Conservation (phyloP, 163 green algal species). For the Scenedesmus sp. region DNA sequence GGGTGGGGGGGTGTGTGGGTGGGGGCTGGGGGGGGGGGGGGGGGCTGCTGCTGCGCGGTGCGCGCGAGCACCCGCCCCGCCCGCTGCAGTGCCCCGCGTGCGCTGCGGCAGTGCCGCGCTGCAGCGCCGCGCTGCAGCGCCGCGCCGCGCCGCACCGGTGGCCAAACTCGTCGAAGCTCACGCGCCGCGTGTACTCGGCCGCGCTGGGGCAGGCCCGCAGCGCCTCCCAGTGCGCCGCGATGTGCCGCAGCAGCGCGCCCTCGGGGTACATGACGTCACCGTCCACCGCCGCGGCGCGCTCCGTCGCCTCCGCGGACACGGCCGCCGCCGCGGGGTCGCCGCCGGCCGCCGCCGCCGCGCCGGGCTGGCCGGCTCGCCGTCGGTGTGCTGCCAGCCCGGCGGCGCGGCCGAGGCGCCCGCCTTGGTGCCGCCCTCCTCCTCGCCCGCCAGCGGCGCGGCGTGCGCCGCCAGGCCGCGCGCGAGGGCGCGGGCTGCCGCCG, state of each 20-base stretch:
- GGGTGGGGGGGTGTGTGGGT: background rate
- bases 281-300: background rate
- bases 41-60: background rate
- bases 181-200: slow-evolving; percentile 24
- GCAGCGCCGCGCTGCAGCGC: too few species aligned
- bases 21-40: background rate
- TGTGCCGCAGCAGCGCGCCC: slow-evolving; percentile 10
- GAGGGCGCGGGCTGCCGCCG: slow-evolving; percentile 16
- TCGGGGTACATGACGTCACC: slow-evolving; percentile 29
- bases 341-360: too few species aligned
- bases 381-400: too few species aligned
- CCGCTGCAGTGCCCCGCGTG: background rate
- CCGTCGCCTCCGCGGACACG: background rate
- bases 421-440: slow-evolving; percentile 2
- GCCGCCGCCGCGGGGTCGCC: too few species aligned
- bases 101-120: too few species aligned
- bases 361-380: too few species aligned
- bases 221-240: slow-evolving; percentile 16
- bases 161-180: slow-evolving; percentile 35
- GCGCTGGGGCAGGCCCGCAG: slow-evolving; percentile 19
- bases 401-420: too few species aligned
- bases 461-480: background rate
- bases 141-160: background rate
- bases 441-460: background rate
- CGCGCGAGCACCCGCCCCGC: background rate